Conservation (phyloP, 352 stramenopile species). For the Pythium brassicae region DNA sequence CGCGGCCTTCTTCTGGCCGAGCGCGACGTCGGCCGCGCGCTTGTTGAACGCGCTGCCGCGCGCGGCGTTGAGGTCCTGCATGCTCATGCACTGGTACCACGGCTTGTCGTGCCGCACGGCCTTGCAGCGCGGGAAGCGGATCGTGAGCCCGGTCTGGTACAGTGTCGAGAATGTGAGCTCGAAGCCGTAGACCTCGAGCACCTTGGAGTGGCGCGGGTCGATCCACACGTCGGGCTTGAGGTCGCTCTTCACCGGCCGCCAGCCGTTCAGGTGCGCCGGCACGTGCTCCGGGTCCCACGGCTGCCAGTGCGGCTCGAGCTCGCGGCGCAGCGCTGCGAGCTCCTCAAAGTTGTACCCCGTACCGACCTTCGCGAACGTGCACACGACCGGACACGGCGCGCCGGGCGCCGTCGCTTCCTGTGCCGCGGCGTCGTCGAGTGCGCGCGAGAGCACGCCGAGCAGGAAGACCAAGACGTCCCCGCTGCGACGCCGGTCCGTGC, state of each 20-base stretch:
- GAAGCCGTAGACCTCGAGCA: constrained; percentile 84
- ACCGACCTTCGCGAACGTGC: constrained; percentile 78
- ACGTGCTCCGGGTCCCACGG: constrained; percentile 68
- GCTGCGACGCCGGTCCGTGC: constrained; percentile 64
- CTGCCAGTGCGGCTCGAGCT: constrained; percentile 78
- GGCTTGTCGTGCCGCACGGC: constrained; percentile 78
- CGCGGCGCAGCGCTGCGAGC: constrained; percentile 59
- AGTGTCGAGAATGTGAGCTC: constrained; percentile 78
- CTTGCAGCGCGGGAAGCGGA: constrained; percentile 80
- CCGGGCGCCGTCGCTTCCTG: constrained; percentile 43
- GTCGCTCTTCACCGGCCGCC: constrained; percentile 73
- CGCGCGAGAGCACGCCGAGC: constrained; percentile 55
- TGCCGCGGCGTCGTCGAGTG: constrained; percentile 48
- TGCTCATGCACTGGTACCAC: constrained; percentile 77
- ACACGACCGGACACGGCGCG: constrained; percentile 50
- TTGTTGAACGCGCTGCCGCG: constrained; percentile 65
- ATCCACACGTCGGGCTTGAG: constrained; percentile 81
- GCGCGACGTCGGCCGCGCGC: constrained; percentile 58
- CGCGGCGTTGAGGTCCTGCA: constrained; percentile 70
- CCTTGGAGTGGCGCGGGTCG: constrained; percentile 73
- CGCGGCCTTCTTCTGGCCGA: constrained; percentile 55
- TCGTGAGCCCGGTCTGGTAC: constrained; percentile 76
- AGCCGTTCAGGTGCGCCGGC: constrained; percentile 68
- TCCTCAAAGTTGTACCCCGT: constrained; percentile 84
- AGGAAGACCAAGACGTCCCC: constrained; percentile 83